Percentiles rank a stretch among this genome's conserved stretches.
phyloP scores from a whole-genome alignment of 805 yeast genomes.

The Vanderwaltozyma polyspora region DNA sequence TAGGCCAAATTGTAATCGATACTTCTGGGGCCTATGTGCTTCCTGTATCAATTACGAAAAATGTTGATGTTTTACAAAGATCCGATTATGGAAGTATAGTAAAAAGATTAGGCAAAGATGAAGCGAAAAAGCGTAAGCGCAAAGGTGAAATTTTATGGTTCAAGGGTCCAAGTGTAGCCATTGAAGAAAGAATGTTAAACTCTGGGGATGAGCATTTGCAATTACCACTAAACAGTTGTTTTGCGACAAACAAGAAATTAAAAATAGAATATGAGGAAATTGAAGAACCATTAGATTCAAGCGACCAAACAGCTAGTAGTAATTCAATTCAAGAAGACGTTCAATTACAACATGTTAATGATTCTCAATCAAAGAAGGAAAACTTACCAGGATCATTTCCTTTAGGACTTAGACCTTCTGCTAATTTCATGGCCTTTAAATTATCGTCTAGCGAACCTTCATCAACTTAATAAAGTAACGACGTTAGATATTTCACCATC shows the following conservation, averaged over 20 bases:
- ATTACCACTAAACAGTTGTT: conserved; percentile 18
- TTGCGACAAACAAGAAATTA: conserved; percentile 12
- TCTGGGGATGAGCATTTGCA: conserved; percentile 13
- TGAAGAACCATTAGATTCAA: conserved; percentile 7
- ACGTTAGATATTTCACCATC: no score
- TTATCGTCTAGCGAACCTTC: conserved; percentile 3
- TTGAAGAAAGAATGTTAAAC: conserved; percentile 32
- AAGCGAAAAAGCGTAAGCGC: conserved; percentile 11
- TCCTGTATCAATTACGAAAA: conserved; percentile 26
- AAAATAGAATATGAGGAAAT: conserved; percentile 17
- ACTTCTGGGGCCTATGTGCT: conserved; percentile 21
- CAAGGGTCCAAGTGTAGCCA: conserved; percentile 50
- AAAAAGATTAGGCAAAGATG: conserved; percentile 15
- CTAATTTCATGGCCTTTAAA: conserved; percentile 59
- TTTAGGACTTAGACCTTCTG: conserved; percentile 46
- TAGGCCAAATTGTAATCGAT: conserved; percentile 19
- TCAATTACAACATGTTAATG: conserved; percentile 5
- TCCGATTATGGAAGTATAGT: conserved; percentile 23
- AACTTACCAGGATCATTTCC: conserved; percentile 17
- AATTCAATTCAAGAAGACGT: background rate
- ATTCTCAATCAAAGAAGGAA: conserved; percentile 8
- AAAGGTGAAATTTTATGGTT: conserved; percentile 49
- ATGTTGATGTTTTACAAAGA: conserved; percentile 28
- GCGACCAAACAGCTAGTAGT: background rate
- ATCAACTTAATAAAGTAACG: no score